Conservation (phyloP, 1,284 basidiomycete genomes). For the Puccinia hordei region DNA sequence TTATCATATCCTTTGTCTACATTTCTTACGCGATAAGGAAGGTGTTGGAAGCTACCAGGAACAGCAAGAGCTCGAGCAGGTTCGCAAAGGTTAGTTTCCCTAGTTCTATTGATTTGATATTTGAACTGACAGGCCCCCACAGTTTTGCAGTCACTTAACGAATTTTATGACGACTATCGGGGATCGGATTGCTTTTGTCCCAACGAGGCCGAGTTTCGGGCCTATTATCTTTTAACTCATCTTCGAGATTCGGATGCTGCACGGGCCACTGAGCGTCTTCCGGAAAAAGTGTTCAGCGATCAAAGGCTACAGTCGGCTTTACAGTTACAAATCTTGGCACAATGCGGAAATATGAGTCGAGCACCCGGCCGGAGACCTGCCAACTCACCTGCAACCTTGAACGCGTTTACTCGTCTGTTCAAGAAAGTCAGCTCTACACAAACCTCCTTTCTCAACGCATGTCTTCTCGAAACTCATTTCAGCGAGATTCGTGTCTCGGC, state of each 20-base stretch:
- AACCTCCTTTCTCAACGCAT: constrained; percentile 63
- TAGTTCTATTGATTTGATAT: no score
- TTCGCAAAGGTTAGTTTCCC: constrained; percentile 81
- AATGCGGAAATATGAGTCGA: constrained; percentile 67
- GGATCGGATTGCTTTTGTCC: constrained; percentile 42
- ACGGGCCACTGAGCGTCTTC: constrained; percentile 72
- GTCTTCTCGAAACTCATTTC: constrained; percentile 64
- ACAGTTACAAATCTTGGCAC: constrained; percentile 76
- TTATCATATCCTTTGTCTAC: constrained; percentile 85
- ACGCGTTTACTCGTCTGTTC: constrained; percentile 67
- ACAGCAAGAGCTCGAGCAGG: constrained; percentile 80
- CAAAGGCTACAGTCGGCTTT: constrained; percentile 80
- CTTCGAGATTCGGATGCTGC: constrained; percentile 80
- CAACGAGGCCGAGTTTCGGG: constrained; percentile 88
- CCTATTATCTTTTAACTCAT: constrained; percentile 89
- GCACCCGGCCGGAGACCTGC: constrained; percentile 61
- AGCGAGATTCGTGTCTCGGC: constrained; percentile 63
- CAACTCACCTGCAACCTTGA: constrained; percentile 64
- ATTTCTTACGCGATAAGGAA: constrained; percentile 65
- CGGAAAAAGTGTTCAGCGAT: constrained; percentile 70
- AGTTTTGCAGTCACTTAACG: constrained; percentile 87
- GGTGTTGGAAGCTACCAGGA: constrained; percentile 66
- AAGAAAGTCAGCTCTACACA: constrained; percentile 60
- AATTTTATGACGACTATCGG: constrained; percentile 84
- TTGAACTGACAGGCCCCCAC: constrained; percentile 28